Evolutionary conservation across 208 protist species (phyloP), one percentile per base, ranked within the genome.

Genomic region (Crithidia mellificae): DNA sequence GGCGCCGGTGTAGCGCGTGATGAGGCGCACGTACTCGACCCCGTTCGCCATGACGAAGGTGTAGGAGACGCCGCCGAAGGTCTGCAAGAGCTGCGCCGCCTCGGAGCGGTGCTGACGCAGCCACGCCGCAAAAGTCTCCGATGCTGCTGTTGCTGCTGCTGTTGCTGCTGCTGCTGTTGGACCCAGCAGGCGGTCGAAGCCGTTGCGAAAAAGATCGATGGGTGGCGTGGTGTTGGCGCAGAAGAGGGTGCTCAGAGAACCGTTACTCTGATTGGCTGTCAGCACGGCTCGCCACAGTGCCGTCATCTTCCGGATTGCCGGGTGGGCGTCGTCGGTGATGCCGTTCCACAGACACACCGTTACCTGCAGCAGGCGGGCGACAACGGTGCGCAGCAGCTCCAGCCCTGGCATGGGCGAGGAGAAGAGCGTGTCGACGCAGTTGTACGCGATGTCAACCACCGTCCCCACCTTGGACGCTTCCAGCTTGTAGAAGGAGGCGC

Each of bases 381-480:
- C 63, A 19, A 84, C 70, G 4, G 57, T 62, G n/a, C 67, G 71
- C 9, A 89, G 72, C 34, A 87, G 58, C 30, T 90, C 83, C 5
- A 47, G 54, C 3, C 72, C 64, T 7, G 85, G 83, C 46, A 92
- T 72, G 2, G 79, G 66, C n/a, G 52, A 58, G n/a, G 64, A 27
- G 55, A 92, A 80, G 46, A 92, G 68, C 22, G 72, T 56, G 43
- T 80, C 77, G 15, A 63, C 59, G 36, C 70, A 74, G 55, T 59
- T 55, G 66, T 77, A 78, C n/a, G 79, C 47, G 46, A 88, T 74
- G 51, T 85, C 81, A 15, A 88, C 71, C 9, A 78, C 73, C 6
- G 50, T 59, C 9, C 24, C 64, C n/a, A 81, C 87, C 36, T 67
- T 66, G 4, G 59, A 43, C 29, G 57, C 58, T 7, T 86, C 72